Evolutionary conservation across 2,329 filamentous ascomycete genomes (phyloP).

Genomic region (Sarocladiaceae sp.): DNA sequence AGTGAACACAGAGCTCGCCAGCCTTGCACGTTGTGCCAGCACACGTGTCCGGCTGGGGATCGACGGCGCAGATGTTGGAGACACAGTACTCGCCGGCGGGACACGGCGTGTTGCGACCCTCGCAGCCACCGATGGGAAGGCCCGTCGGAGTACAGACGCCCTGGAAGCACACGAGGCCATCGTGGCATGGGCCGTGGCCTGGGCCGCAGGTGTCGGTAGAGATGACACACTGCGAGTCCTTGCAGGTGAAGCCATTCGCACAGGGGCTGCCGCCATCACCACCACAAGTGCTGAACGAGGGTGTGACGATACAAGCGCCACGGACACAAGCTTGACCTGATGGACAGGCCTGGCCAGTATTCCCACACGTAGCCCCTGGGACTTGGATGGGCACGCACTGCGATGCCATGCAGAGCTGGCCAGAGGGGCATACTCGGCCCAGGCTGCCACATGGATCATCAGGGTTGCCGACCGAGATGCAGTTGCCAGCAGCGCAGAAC

Average conservation of each 20-base stretch:
- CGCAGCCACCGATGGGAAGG: slow-evolving; percentile 3
- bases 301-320: slow-evolving; percentile 5
- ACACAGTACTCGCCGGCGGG: not conserved
- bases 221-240: not conserved
- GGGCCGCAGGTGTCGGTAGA: slow-evolving; percentile 6
- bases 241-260: slow-evolving; percentile 2
- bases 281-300: not conserved
- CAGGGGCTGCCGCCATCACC: not conserved
- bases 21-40: not conserved
- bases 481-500: not conserved
- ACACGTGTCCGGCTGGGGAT: slow-evolving; percentile 3
- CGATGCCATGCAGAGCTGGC: slow-evolving; percentile 5
- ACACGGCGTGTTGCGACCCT: slow-evolving; percentile 1
- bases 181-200: not conserved
- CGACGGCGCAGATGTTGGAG: slow-evolving; percentile 1
- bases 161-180: slow-evolving; percentile 3
- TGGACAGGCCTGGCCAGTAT: not conserved
- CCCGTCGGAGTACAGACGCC: slow-evolving; percentile 6
- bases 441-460: not conserved
- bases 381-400: slow-evolving; percentile 5
- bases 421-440: not conserved
- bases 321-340: slow-evolving; percentile 1
- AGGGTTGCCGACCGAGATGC: slow-evolving; percentile 4
- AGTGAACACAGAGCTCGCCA: slow-evolving; percentile 1
- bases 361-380: not conserved